Evolutionary conservation across 352 stramenopile genomes (phyloP).

Genomic region (Phytophthora vignae): DNA sequence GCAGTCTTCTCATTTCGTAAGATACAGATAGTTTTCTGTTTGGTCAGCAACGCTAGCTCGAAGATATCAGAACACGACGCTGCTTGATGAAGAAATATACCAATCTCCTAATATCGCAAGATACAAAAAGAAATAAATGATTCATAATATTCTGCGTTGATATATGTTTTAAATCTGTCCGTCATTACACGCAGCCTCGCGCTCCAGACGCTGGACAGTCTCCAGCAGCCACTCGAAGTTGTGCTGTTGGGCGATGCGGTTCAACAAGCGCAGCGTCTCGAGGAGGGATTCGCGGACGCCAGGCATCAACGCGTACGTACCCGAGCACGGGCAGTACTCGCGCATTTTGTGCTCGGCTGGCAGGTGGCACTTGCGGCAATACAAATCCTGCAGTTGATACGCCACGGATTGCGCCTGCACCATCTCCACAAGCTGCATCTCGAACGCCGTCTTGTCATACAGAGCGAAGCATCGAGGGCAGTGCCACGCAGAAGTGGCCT

Average conservation of each 20-base stretch:
- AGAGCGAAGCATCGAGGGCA: slow-evolving; percentile 93
- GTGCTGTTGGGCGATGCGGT: slow-evolving; percentile 75
- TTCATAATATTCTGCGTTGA: no score
- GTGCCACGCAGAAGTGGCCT: slow-evolving; percentile 67
- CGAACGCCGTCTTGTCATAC: slow-evolving; percentile 92
- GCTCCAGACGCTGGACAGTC: slow-evolving; percentile 68
- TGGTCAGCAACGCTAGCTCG: no score
- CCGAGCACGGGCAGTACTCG: slow-evolving; percentile 84
- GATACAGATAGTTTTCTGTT: no score
- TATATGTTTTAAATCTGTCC: no score
- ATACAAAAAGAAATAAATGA: no score
- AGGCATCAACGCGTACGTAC: slow-evolving; percentile 57
- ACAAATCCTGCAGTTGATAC: slow-evolving; percentile 94
- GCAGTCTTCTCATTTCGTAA: no score
- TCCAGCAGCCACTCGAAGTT: slow-evolving; percentile 75
- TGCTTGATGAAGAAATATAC: no score
- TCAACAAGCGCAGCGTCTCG: slow-evolving; percentile 68
- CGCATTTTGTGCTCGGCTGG: slow-evolving; percentile 81
- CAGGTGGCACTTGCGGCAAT: slow-evolving; percentile 82
- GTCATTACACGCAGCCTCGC: slow-evolving; percentile 33
- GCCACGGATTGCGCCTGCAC: slow-evolving; percentile 87
- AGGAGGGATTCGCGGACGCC: slow-evolving; percentile 49
- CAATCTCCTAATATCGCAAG: no score
- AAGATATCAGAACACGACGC: no score
- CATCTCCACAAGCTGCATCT: slow-evolving; percentile 92